These are phyloP conservation scores for Aureobasidium sp. DNA, from an alignment of 2,329 filamentous ascomycete species.

Conservation along the genomic window DNA sequence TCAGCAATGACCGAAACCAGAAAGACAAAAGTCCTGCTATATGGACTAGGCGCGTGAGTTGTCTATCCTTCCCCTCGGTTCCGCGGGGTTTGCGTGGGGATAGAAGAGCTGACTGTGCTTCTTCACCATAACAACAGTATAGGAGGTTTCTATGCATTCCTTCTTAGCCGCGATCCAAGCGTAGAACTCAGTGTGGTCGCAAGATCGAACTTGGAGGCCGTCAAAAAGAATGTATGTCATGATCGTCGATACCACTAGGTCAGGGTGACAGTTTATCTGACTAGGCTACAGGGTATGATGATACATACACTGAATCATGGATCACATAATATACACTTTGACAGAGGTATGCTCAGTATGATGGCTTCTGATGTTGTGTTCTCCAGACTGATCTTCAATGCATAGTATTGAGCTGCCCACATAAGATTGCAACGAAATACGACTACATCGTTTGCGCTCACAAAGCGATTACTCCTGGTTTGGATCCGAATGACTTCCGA, in stretches of 20 bases:
- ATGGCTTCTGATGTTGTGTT: background rate
- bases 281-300: constrained; percentile 28
- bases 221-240: constrained; percentile 26
- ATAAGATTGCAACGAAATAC: constrained; percentile 26
- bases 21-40: constrained; percentile 35
- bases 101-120: background rate
- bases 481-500: constrained; percentile 22
- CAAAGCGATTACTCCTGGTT: constrained; percentile 35
- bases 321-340: constrained; percentile 20
- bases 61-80: background rate
- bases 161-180: constrained; percentile 35
- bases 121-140: constrained; percentile 31
- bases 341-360: background rate
- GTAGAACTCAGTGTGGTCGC: constrained; percentile 36
- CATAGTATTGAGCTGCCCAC: constrained; percentile 31
- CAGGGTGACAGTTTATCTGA: background rate
- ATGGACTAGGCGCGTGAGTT: constrained; percentile 48
- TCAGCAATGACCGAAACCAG: background rate
- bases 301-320: constrained; percentile 35
- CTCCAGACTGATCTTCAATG: too few relatives aligned
- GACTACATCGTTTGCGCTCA: constrained; percentile 40
- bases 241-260: background rate
- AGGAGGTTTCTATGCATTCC: constrained; percentile 50
- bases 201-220: constrained; percentile 37
- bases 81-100: background rate